A percentile compares a stretch with the other conserved stretches of the same genome.
These are phyloP conservation scores for Cladobotryum protrusum DNA, from an alignment of 2,329 filamentous ascomycete genomes.

Conservation along the genomic window DNA sequence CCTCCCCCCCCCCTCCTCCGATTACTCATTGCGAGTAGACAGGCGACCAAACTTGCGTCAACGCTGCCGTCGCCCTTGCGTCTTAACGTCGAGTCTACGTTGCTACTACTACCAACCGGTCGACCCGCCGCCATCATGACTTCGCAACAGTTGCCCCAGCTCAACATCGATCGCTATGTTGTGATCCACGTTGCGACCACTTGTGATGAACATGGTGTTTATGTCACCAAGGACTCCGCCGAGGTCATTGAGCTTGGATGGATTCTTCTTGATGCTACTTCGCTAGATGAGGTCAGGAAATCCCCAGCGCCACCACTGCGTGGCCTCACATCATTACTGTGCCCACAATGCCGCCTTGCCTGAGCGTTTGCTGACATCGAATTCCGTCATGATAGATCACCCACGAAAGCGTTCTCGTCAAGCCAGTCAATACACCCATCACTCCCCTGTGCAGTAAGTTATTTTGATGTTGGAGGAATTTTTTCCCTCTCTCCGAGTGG, in stretches of 20 bases:
- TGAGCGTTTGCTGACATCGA: slow-evolving; percentile 10
- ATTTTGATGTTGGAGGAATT: slow-evolving; percentile 8
- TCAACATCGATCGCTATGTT: slow-evolving; percentile 89
- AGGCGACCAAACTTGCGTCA: slow-evolving; percentile 11
- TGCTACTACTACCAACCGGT: slow-evolving; percentile 16
- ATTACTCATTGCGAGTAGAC: slow-evolving; percentile 12
- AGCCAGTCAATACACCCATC: slow-evolving; percentile 97
- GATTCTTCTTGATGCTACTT: slow-evolving; percentile 90
- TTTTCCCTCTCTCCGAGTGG: not conserved
- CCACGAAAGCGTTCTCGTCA: slow-evolving; percentile 93
- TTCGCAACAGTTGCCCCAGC: slow-evolving; percentile 43
- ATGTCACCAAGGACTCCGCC: slow-evolving; percentile 97
- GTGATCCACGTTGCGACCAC: slow-evolving; percentile 98
- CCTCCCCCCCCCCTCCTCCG: slow-evolving; percentile 15
- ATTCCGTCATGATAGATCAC: slow-evolving; percentile 58
- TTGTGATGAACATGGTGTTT: slow-evolving; percentile 98
- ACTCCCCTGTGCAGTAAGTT: slow-evolving; percentile 96
- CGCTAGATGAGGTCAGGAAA: slow-evolving; percentile 76
- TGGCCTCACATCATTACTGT: slow-evolving; percentile 9
- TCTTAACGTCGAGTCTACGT: slow-evolving; percentile 8
- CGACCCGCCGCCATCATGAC: slow-evolving; percentile 28
- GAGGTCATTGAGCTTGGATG: slow-evolving; percentile 99
- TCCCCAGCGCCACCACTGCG: slow-evolving; percentile 10
- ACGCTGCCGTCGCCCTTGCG: slow-evolving; percentile 8
- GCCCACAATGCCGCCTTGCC: slow-evolving; percentile 2